Conservation (phyloP, 2,329 filamentous ascomycete genomes). For the Mycogone perniciosa region DNA sequence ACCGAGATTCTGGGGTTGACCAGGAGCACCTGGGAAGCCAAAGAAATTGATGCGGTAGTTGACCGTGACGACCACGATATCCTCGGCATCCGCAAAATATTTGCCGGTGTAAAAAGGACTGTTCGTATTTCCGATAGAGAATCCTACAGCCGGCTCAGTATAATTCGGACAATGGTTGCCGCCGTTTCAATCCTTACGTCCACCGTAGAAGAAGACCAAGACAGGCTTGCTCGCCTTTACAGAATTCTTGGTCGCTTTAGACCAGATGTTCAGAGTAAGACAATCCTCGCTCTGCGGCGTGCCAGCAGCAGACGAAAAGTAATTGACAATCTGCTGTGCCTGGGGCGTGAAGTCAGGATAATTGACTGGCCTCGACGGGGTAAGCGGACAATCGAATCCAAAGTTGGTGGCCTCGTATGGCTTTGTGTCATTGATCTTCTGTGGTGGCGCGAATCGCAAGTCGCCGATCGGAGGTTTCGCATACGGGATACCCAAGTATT, state of each 20-base stretch:
- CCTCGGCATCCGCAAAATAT: slow-evolving; percentile 35
- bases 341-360: slow-evolving; percentile 25
- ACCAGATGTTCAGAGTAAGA: slow-evolving; percentile 33
- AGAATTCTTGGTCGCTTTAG: slow-evolving; percentile 20
- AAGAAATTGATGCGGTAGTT: slow-evolving; percentile 41
- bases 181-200: slow-evolving; percentile 14
- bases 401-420: slow-evolving; percentile 21
- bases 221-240: slow-evolving; percentile 35
- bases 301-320: slow-evolving; percentile 18
- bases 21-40: slow-evolving; percentile 32
- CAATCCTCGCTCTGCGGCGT: slow-evolving; percentile 31
- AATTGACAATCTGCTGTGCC: slow-evolving; percentile 21
- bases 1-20: slow-evolving; percentile 20
- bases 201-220: slow-evolving; percentile 36
- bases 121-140: slow-evolving; percentile 31
- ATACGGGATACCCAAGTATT: slow-evolving; percentile 36
- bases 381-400: slow-evolving; percentile 23
- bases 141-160: slow-evolving; percentile 21
- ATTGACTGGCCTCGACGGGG: slow-evolving; percentile 18
- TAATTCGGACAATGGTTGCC: neutral
- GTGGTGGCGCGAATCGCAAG: slow-evolving; percentile 31
- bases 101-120: slow-evolving; percentile 36
- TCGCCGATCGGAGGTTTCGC: slow-evolving; percentile 31
- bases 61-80: slow-evolving; percentile 40
- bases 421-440: slow-evolving; percentile 18